Percentiles rank a stretch among this genome's conserved stretches.
These are phyloP conservation scores for Eragrostis tef DNA, from an alignment of 202 grass and related monocot genomes.

Conservation along the genomic window DNA sequence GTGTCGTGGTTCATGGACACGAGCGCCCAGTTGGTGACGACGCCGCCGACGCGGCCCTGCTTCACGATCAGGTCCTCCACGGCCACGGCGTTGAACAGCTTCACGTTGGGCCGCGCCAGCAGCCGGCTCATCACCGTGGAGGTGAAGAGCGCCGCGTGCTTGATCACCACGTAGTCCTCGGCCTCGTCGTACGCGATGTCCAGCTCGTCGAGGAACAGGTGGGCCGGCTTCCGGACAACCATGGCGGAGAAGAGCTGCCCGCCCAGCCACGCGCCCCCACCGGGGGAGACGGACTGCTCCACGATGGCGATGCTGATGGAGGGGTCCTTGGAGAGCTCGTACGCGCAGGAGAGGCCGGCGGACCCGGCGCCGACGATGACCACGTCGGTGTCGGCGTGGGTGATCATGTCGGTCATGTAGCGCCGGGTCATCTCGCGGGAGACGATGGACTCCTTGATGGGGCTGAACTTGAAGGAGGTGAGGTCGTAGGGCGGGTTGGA, in stretches of 20 bases:
- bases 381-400: conserved; percentile 83
- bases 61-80: conserved; percentile 86
- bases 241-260: conserved; percentile 89
- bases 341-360: conserved; percentile 86
- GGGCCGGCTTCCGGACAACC: conserved; percentile 81
- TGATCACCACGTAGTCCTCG: conserved; percentile 78
- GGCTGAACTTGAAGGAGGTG: conserved; percentile 63
- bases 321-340: conserved; percentile 88
- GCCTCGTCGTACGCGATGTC: conserved; percentile 74
- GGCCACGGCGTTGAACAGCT: conserved; percentile 90
- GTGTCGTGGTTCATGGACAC: conserved; percentile 94
- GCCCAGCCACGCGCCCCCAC: conserved; percentile 90
- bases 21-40: conserved; percentile 95
- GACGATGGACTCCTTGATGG: conserved; percentile 82
- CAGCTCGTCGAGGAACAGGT: conserved; percentile 86
- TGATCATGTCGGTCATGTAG: conserved; percentile 97
- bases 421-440: conserved; percentile 87
- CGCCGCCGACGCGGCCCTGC: conserved; percentile 64
- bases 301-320: conserved; percentile 66
- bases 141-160: conserved; percentile 91
- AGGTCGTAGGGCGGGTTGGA: conserved; percentile 70
- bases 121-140: conserved; percentile 83
- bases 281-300: conserved; percentile 88
- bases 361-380: conserved; percentile 82
- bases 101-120: conserved; percentile 82